phyloP scores from a whole-genome alignment of 192 early-diverging fungal genomes.

The Entrophospora sp. region DNA sequence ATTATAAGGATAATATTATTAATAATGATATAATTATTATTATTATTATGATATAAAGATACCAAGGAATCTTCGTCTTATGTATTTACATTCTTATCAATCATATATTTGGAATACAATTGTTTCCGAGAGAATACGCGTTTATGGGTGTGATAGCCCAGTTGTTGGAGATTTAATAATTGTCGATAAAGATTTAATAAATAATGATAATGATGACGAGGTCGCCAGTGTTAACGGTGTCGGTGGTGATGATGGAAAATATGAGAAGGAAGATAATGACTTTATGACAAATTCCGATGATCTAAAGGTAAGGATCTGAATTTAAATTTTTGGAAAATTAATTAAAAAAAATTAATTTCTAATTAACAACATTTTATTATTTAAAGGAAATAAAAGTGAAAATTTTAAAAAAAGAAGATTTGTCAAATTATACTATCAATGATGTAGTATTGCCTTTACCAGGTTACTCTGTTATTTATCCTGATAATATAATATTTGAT shows the following conservation, averaged over 20 bases:
- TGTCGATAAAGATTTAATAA: slow-evolving; percentile 22
- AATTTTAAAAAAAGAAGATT: slow-evolving; percentile 60
- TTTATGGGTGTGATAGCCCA: slow-evolving; percentile 53
- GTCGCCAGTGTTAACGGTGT: too few relatives aligned
- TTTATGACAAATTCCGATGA: slow-evolving; percentile 23
- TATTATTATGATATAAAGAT: slow-evolving; percentile 39
- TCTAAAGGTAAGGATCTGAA: slow-evolving; percentile 19
- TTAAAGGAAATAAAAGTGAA: slow-evolving; percentile 27
- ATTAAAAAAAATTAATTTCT: slow-evolving; percentile 18
- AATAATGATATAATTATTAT: not conserved
- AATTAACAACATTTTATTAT: slow-evolving; percentile 4
- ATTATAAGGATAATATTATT: slow-evolving; percentile 7
- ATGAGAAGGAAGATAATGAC: slow-evolving; percentile 29
- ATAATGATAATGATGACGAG: slow-evolving; percentile 10
- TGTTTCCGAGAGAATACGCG: slow-evolving; percentile 60
- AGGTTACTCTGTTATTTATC: slow-evolving; percentile 71
- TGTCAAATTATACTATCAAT: slow-evolving; percentile 61
- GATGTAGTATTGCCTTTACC: slow-evolving; percentile 93
- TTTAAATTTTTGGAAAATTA: not conserved
- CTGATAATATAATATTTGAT: slow-evolving; percentile 57
- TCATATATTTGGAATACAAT: slow-evolving; percentile 89
- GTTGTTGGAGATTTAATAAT: slow-evolving; percentile 84
- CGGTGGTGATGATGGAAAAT: too few relatives aligned
- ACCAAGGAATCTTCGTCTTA: slow-evolving; percentile 72
- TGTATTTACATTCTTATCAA: slow-evolving; percentile 98